Evolutionary conservation across 345 rosid genomes (phyloP).

Genomic region (Noccaea caerulescens): DNA sequence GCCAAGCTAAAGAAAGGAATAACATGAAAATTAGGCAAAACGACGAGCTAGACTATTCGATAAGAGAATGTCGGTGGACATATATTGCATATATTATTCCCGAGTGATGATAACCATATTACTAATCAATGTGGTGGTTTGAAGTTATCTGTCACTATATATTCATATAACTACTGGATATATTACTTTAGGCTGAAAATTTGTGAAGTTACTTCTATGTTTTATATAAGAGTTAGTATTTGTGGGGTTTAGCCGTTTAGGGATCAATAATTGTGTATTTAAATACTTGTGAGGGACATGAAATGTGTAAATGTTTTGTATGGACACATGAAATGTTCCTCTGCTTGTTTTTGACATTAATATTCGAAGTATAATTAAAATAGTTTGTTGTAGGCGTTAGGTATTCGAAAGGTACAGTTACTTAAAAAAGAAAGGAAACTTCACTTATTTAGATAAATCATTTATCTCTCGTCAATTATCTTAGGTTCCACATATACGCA

Average conservation of each 20-base stretch:
- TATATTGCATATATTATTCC: neutral
- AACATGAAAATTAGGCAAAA: constrained; percentile 1
- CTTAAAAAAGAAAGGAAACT: constrained; percentile 19
- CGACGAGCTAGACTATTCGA: constrained; percentile 2
- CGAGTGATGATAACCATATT: neutral
- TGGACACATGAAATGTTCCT: constrained; percentile 39
- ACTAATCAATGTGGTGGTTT: constrained; percentile 31
- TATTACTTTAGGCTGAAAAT: constrained; percentile 2
- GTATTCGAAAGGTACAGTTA: constrained; percentile 37
- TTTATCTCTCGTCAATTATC: neutral
- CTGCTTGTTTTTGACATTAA: constrained; percentile 31
- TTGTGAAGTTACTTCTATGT: neutral
- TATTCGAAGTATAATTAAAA: constrained; percentile 5
- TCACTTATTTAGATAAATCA: neutral
- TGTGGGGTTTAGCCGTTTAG: constrained; percentile 24
- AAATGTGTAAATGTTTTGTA: constrained; percentile 39
- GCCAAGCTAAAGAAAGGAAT: constrained; percentile 11
- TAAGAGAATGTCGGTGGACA: constrained; percentile 34
- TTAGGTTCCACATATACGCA: neutral
- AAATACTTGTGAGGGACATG: constrained; percentile 31
- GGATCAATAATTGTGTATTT: constrained; percentile 26
- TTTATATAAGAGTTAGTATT: neutral
- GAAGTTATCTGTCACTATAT: constrained; percentile 32
- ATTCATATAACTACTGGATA: constrained; percentile 16
- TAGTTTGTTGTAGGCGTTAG: constrained; percentile 35